These are phyloP conservation scores for Babesia bigemina DNA, from an alignment of 169 alveolate genomes.

Conservation along the genomic window DNA sequence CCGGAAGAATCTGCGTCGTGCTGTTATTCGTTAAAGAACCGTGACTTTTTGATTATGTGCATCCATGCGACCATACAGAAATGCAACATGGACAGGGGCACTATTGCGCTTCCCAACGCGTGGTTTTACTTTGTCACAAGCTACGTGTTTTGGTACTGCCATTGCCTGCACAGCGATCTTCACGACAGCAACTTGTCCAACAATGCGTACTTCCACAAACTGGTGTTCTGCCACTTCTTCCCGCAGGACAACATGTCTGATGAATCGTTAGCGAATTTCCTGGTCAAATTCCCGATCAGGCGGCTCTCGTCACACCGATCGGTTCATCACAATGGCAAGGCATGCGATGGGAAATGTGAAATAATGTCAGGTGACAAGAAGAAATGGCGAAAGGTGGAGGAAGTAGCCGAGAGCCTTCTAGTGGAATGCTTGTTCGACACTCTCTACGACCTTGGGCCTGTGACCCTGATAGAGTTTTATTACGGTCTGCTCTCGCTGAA, in stretches of 20 bases:
- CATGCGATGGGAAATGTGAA: constrained; percentile 36
- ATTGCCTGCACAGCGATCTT: constrained; percentile 50
- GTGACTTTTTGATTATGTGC: constrained; percentile 22
- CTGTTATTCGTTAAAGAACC: constrained; percentile 28
- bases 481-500: constrained; percentile 47
- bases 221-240: constrained; percentile 31
- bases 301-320: constrained; percentile 15
- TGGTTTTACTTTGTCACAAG: constrained; percentile 52
- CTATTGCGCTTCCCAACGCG: constrained; percentile 8
- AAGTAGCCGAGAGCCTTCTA: constrained; percentile 35
- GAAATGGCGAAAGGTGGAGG: constrained; percentile 23
- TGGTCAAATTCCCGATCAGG: constrained; percentile 9
- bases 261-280: neutral
- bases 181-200: constrained; percentile 16
- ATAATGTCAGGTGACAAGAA: neutral
- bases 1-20: neutral
- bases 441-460: constrained; percentile 45
- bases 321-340: constrained; percentile 32
- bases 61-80: constrained; percentile 25
- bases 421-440: constrained; percentile 56
- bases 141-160: constrained; percentile 57
- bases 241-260: constrained; percentile 9
- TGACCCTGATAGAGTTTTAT: constrained; percentile 48
- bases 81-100: constrained; percentile 10
- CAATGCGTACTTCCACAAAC: constrained; percentile 32